A percentile compares a stretch with the other conserved stretches of the same genome.
These are phyloP conservation scores for Penicillium fimorum DNA, from an alignment of 495 filamentous ascomycete species.

Conservation along the genomic window DNA sequence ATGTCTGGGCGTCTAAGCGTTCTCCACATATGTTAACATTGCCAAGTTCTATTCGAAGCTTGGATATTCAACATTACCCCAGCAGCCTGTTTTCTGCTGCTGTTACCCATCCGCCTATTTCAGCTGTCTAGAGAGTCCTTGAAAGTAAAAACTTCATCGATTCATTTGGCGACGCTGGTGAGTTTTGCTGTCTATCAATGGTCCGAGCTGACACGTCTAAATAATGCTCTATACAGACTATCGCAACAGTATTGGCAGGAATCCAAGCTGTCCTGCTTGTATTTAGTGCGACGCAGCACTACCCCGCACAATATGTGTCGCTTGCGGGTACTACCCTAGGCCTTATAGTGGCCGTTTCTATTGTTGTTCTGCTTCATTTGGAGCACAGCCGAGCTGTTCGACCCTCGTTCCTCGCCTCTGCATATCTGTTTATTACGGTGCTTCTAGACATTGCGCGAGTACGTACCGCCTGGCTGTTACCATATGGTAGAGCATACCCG, in stretches of 20 bases:
- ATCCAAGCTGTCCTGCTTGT: slow-evolving; percentile 40
- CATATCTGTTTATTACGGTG: slow-evolving; percentile 52
- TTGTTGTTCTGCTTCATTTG: slow-evolving; percentile 47
- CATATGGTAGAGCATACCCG: slow-evolving; percentile 7
- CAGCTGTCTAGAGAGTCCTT: slow-evolving; percentile 33
- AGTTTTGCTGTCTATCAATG: not conserved
- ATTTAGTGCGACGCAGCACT: slow-evolving; percentile 31
- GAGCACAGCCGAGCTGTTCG: slow-evolving; percentile 41
- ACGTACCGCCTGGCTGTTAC: slow-evolving; percentile 49
- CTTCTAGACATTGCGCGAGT: slow-evolving; percentile 49
- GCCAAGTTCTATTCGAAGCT: slow-evolving; percentile 44
- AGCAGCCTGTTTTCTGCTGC: slow-evolving; percentile 39
- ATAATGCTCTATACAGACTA: slow-evolving; percentile 17
- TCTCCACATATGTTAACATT: not conserved
- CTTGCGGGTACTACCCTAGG: slow-evolving; percentile 41
- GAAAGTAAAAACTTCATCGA: slow-evolving; percentile 32
- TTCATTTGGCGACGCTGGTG: slow-evolving; percentile 15
- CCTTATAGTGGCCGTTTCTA: slow-evolving; percentile 28
- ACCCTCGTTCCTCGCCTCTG: slow-evolving; percentile 49
- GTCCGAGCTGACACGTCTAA: not conserved
- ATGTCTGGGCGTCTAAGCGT: not conserved
- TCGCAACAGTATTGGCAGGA: slow-evolving; percentile 32
- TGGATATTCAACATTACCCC: slow-evolving; percentile 47
- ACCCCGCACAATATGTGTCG: slow-evolving; percentile 26
- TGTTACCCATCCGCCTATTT: slow-evolving; percentile 35